Base-by-base conservation (phyloP, 2,329 filamentous ascomycete species). In the Leptodontidium sp. region DNA sequence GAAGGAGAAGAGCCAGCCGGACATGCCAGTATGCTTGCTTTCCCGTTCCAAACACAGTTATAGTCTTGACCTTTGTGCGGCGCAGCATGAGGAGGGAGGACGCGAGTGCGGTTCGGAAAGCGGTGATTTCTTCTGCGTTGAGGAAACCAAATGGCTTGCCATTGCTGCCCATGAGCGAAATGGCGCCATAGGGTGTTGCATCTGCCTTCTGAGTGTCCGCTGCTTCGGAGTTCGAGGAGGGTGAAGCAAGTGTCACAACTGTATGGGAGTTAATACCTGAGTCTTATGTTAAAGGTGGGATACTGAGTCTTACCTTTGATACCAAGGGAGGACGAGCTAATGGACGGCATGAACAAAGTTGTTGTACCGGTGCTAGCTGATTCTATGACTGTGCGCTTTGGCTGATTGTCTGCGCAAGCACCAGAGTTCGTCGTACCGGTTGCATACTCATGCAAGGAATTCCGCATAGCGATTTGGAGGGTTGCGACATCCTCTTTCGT, bases 21-120 rank as follows among this genome's bases (percentile, higher is more conserved):
- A 97, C 88, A 78, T 98, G 95, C 94, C 94, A 98, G 82, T 95
- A 97, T 14, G 95, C 95, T 82, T 98, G 94, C 74, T 91, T 89
- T 57, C 95, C 95, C 43, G 91, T 90, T 29, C 95, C 95, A 78
- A 98, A 98, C 64, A 97, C 91, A 15, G 91, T 90, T 12, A 98
- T 78, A 15, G 90, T 93, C 77, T 91, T 90, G 52, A 97, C 90
- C 35, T 86, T 86, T 66, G 86, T 83, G 66, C 95, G 92, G 47
- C 86, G 86, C 24, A 81, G 79, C 43, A 93, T 83, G 0, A 93
- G 84, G 32, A 90, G 88, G 65, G 90, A 87, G 4, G 90, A 91
- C 1, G 88, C 88, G 12, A 95, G 83, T 0, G 92, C 91, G 0
- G 93, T 96, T 69, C 93, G 89, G 79, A 95, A 96, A 2, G 91